Conservation (phyloP, 768 basidiomycete genomes). For the Tricholoma saponaceum region DNA sequence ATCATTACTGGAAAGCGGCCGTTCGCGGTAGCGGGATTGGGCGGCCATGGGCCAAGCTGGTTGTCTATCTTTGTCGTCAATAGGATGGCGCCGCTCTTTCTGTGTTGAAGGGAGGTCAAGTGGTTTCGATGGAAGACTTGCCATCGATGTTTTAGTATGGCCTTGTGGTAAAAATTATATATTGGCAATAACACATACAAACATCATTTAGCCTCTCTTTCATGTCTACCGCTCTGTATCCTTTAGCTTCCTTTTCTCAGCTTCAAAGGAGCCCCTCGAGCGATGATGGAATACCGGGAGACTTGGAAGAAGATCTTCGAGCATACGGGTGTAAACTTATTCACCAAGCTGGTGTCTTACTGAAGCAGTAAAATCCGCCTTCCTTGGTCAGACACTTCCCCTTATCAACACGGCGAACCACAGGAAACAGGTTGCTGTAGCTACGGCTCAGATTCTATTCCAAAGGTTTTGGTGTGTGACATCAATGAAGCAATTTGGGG, state of each 20-base stretch:
- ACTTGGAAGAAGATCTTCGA: slow-evolving; percentile 85
- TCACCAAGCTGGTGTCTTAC: slow-evolving; percentile 87
- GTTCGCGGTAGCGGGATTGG: slow-evolving; percentile 11
- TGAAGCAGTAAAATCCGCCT: slow-evolving; percentile 70
- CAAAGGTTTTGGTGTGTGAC: slow-evolving; percentile 97
- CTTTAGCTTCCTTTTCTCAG: slow-evolving; percentile 79
- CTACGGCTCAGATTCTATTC: slow-evolving; percentile 93
- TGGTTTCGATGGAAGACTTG: slow-evolving; percentile 38
- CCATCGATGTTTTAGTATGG: slow-evolving; percentile 19
- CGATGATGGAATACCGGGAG: slow-evolving; percentile 75
- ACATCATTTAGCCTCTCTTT: not conserved
- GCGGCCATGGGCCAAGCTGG: slow-evolving; percentile 21
- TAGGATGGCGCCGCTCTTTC: slow-evolving; percentile 11
- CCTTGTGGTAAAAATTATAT: not conserved
- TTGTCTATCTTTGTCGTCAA: slow-evolving; percentile 27
- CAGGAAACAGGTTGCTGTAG: slow-evolving; percentile 95
- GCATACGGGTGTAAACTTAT: slow-evolving; percentile 93
- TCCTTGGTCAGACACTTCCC: not conserved
- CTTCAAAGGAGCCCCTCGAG: slow-evolving; percentile 76
- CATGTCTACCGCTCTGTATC: slow-evolving; percentile 60
- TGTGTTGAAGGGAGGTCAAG: slow-evolving; percentile 24
- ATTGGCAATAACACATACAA: slow-evolving; percentile 9
- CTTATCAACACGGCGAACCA: slow-evolving; percentile 9
- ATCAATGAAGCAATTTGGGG: slow-evolving; percentile 92
- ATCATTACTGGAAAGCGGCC: slow-evolving; percentile 13